A percentile compares a stretch with the other conserved stretches of the same genome.
Evolutionary conservation across 805 yeast genomes (phyloP).

Genomic region (Kluyveromyces starmeri): DNA sequence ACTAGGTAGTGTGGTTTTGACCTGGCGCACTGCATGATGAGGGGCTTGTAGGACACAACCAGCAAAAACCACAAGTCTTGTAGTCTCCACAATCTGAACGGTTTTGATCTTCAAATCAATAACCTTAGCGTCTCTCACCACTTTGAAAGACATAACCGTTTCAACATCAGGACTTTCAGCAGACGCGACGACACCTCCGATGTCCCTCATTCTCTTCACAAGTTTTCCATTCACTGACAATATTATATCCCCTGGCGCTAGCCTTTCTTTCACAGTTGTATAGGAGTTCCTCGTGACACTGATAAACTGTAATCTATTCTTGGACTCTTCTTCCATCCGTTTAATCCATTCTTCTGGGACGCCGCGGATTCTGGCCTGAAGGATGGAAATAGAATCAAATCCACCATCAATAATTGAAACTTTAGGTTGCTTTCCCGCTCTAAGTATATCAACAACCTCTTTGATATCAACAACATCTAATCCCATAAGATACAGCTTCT

Average conservation of each 20-base stretch:
- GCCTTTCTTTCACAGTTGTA: conserved; percentile 30
- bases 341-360: conserved; percentile 79
- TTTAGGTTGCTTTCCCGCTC: conserved; percentile 41
- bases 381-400: conserved; percentile 55
- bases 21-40: conserved; percentile 88
- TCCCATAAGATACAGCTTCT: conserved; percentile 63
- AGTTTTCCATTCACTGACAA: conserved; percentile 58
- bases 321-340: conserved; percentile 51
- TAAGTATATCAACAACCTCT: conserved; percentile 47
- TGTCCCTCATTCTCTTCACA: conserved; percentile 59
- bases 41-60: conserved; percentile 81
- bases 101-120: conserved; percentile 57
- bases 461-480: conserved; percentile 61
- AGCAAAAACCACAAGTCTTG: conserved; percentile 68
- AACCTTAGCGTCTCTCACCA: conserved; percentile 65
- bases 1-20: conserved; percentile 67
- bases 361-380: conserved; percentile 77
- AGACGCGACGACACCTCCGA: conserved; percentile 35
- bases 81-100: conserved; percentile 51
- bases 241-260: conserved; percentile 64
- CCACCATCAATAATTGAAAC: conserved; percentile 73
- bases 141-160: conserved; percentile 41
- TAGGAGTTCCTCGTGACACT: conserved; percentile 60
- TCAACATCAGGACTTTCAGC: conserved; percentile 34
- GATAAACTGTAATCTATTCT: conserved; percentile 65